Percentiles rank a stretch among this genome's conserved stretches.
Evolutionary conservation across 106 monocot species (phyloP).

Genomic region (Narthecium ossifragum): DNA sequence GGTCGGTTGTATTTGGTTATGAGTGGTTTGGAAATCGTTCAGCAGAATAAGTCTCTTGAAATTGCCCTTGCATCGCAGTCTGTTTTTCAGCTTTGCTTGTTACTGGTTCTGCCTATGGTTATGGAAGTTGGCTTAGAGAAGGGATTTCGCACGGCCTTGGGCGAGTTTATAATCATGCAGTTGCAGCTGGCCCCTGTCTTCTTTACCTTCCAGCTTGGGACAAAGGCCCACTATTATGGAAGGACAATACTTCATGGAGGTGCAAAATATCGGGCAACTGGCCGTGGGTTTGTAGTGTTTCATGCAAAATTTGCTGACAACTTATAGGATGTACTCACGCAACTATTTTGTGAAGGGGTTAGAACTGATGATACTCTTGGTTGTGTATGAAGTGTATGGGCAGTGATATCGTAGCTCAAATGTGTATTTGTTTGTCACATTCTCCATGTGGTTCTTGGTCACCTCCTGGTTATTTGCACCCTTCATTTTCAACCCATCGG

Average conservation of each 20-base stretch:
- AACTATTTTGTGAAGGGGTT: slow-evolving; percentile 94
- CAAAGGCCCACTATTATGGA: slow-evolving; percentile 90
- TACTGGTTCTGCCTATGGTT: slow-evolving; percentile 86
- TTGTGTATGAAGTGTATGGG: slow-evolving; percentile 81
- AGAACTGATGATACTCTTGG: slow-evolving; percentile 71
- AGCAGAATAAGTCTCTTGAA: slow-evolving; percentile 68
- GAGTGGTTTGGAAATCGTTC: slow-evolving; percentile 72
- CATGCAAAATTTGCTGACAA: slow-evolving; percentile 95
- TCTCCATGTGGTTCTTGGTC: slow-evolving; percentile 96
- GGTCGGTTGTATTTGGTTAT: slow-evolving; percentile 80
- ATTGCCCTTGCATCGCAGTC: slow-evolving; percentile 80
- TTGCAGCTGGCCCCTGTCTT: slow-evolving; percentile 89
- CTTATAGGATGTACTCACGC: slow-evolving; percentile 79
- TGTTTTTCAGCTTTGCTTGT: slow-evolving; percentile 75
- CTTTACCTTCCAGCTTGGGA: slow-evolving; percentile 91
- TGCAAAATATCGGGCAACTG: slow-evolving; percentile 82
- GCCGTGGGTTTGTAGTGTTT: slow-evolving; percentile 91
- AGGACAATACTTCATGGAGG: slow-evolving; percentile 88
- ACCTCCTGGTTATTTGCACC: slow-evolving; percentile 94
- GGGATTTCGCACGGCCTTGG: slow-evolving; percentile 80
- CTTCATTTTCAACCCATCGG: slow-evolving; percentile 83
- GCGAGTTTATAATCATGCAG: slow-evolving; percentile 93
- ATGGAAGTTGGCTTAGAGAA: slow-evolving; percentile 96
- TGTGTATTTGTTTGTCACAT: slow-evolving; percentile 71
- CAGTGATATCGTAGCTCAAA: slow-evolving; percentile 59